A percentile compares a stretch with the other conserved stretches of the same genome.
phyloP scores from a whole-genome alignment of 352 stramenopile species.

The Globisporangium takayamanum region DNA sequence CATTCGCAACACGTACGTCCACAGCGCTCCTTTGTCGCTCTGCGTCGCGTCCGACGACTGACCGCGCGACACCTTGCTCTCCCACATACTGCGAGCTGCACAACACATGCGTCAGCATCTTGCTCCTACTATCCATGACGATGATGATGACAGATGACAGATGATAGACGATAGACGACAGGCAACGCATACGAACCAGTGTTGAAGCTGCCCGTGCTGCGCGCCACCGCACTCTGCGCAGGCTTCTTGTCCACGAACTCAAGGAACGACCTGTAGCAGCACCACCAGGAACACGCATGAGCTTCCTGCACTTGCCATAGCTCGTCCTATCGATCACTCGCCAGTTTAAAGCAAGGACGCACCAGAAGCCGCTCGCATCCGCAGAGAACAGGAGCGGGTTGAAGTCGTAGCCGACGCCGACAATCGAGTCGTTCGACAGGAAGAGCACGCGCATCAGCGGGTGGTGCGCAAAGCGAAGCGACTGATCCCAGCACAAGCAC shows the following conservation, averaged over 20 bases:
- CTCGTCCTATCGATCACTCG: too few species aligned
- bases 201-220: slow-evolving; percentile 57
- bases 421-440: slow-evolving; percentile 81
- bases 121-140: too few species aligned
- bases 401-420: slow-evolving; percentile 89
- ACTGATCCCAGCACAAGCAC: slow-evolving; percentile 25
- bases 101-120: background rate
- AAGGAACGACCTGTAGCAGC: slow-evolving; percentile 45
- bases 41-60: slow-evolving; percentile 79
- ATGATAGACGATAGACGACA: background rate
- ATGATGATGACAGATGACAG: background rate
- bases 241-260: slow-evolving; percentile 79
- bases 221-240: slow-evolving; percentile 44
- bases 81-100: slow-evolving; percentile 69
- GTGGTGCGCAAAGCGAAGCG: slow-evolving; percentile 82
- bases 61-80: slow-evolving; percentile 79
- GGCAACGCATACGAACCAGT: slow-evolving; percentile 26
- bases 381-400: slow-evolving; percentile 88
- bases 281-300: background rate
- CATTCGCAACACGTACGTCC: slow-evolving; percentile 47
- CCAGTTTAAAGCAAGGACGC: background rate
- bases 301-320: background rate
- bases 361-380: slow-evolving; percentile 75
- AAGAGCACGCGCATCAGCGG: slow-evolving; percentile 86
- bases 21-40: slow-evolving; percentile 73